Base-by-base conservation (phyloP, 805 yeast species). In the Cyberlindnera galapagoensis region DNA sequence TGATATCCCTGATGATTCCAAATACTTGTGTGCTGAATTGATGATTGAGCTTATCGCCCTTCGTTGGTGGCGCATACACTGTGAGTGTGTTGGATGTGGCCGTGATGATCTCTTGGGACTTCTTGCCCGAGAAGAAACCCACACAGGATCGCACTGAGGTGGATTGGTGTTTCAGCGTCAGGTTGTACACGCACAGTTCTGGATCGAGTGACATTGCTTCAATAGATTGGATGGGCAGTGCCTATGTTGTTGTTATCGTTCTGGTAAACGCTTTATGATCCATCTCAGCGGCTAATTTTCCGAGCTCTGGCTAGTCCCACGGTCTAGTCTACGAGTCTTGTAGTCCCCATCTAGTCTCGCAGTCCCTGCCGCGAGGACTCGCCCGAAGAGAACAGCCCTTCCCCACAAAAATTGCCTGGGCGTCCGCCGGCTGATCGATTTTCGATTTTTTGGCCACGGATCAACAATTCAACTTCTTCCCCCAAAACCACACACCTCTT, bases 151-250 rank as follows among this genome's bases (percentile, higher is more conserved):
- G 55, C 6, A 68, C 53, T 4, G 76, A 65, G 24, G 76, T 65
- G 6, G 76, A 54, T 3, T 88, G 79, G 7, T 61, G 65, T 42
- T 69, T 69, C n/a, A 86, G 62, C 7, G 95, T 83, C 39, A 82
- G 63, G 45, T 84, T 71, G 57, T 84, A 86, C 21, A 86, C 63
- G 32, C 57, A 65, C 21, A 78, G 19, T 7, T 41, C 46, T 0
- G 47, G 24, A 9, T 40, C 49, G 3, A 36, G 26, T 7, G 31
- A 12, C 36, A 34, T 34, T 7, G 14, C 26, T 26, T 14, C 12
- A 7, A 21, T 8, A 21, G 24, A n/a, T n/a, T n/a, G n/a, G n/a
- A n/a, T n/a, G n/a, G 10, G 21, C 21, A 9, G 21, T 8, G 10
- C 8, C 10, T 20, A 9, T 20, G 21, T 9, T 20, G 21, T 20